Evolutionary conservation across 768 basidiomycete species (phyloP), one percentile per base, ranked within the genome.

Genomic region (Collybia mongolica): DNA sequence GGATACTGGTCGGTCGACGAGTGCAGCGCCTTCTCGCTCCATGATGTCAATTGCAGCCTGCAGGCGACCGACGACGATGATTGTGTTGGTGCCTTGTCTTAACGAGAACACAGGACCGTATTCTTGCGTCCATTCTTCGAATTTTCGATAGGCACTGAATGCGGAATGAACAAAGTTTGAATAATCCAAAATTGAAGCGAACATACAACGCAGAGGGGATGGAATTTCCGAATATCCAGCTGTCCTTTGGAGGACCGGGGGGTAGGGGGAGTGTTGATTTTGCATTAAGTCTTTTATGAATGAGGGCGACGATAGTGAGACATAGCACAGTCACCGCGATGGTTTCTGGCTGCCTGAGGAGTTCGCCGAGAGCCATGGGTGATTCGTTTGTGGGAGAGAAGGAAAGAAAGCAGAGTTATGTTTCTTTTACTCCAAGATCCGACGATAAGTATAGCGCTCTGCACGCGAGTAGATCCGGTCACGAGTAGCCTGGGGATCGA

Each of bases 41-140:
- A 86, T 80, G 49, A 86, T 77, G 18, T 85, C 82, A 0, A 83
- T 72, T 0, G 83, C 82, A 32, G 81, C 82, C 62, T 83, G 63
- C 44, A 79, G 60, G 2, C 79, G 66, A 0, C 79, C 77, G 23
- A 82, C 70, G 40, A 84, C 69, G 48, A 80, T 62, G 39, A 72
- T 68, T 8, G 67, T 70, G 8, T 64, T 65, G 11, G 69, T 59
- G 1, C 85, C 84, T 48, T 80, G 69, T 0, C 78, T 72, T 2
- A 86, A 62, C 0, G 80, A 75, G 55, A 84, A 82, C 6, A 86
- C 69, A 0, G 84, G 79, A 0, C 84, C 85, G 53, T 86, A 86
- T 54, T 75, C 60, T 58, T 82, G 72, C 6, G 79, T 75, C 78
- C 82, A 83, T 54, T 80, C 73, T 32, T 81, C 77, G 47, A 83